Base-by-base conservation (phyloP, 768 basidiomycete species). In the Lactifluus echinatus region DNA sequence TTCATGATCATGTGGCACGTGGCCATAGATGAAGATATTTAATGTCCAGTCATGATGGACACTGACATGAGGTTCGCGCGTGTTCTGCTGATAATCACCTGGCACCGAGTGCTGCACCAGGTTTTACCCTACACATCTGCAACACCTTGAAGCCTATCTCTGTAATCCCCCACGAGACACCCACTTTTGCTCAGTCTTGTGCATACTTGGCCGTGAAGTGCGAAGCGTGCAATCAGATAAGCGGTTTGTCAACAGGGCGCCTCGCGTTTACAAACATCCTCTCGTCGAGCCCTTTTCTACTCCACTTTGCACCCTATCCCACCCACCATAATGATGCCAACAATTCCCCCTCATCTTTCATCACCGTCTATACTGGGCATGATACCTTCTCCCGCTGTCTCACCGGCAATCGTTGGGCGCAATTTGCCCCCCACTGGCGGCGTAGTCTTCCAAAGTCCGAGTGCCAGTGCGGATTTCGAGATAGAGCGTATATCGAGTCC, bases 391-490 rank as follows among this genome's bases (percentile, higher is more conserved):
- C 63, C 60, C 8, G 63, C 60, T 23, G 46, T 62, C 45, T 62
- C 61, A n/a, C 63, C 60, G 11, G 50, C 60, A 28, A 24, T 62
- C 24, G 39, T 51, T 28, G 55, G 51, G 24, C 60, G 62, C 48
- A 26, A 8, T 8, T 17, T 55, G 26, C 59, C 43, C 11, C 23
- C 61, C 4, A n/a, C n/a, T n/a, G n/a, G n/a, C n/a, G n/a, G n/a
- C n/a, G 68, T 74, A 19, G 63, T 73, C 15, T 74, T 72, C 54
- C 72, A 76, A 37, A 73, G 74, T 10, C 71, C 75, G 17, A 77
- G 76, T 55, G 63, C 72, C n/a, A n/a, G n/a, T 11, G 81, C 3
- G 21, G 54, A 82, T 39, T 88, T 89, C 64, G 83, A 87, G 70
- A 78, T 89, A 63, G 87, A 88, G 68, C 69, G 69, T 28, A 54